phyloP scores from a whole-genome alignment of 1,284 basidiomycete genomes.

The Porogramme epimiltina region DNA sequence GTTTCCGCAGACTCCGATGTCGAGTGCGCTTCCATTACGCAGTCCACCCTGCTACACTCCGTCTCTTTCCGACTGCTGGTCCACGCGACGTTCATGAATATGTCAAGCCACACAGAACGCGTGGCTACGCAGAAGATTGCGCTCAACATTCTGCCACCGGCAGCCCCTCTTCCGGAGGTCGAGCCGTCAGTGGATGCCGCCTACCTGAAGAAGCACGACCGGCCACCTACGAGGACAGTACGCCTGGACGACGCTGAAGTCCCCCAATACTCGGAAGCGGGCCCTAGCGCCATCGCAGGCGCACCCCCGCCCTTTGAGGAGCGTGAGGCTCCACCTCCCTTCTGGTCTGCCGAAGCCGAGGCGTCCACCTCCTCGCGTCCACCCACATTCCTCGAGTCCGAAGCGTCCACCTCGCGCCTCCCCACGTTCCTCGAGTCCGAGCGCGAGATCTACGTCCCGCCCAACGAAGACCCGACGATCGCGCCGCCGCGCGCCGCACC shows the following conservation, averaged over 20 bases:
- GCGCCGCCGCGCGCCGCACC: constrained; percentile 33
- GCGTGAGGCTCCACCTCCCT: constrained; percentile 77
- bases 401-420: constrained; percentile 60
- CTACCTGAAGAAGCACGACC: constrained; percentile 84
- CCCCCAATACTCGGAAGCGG: constrained; percentile 66
- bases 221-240: constrained; percentile 69
- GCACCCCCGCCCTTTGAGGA: constrained; percentile 84
- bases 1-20: constrained; percentile 53
- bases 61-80: constrained; percentile 69
- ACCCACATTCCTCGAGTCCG: constrained; percentile 50
- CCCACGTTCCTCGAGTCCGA: constrained; percentile 77
- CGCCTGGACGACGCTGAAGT: constrained; percentile 68
- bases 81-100: constrained; percentile 71
- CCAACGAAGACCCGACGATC: constrained; percentile 40
- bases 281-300: constrained; percentile 64
- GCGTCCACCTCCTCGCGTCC: constrained; percentile 54
- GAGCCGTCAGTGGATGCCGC: constrained; percentile 68
- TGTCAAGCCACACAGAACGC: constrained; percentile 62
- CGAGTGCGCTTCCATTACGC: constrained; percentile 74
- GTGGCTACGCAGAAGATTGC: constrained; percentile 65
- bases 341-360: constrained; percentile 56
- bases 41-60: constrained; percentile 70
- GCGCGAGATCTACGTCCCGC: constrained; percentile 63
- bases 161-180: constrained; percentile 74
- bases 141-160: constrained; percentile 66